A percentile compares a stretch with the other conserved stretches of the same genome.
Conservation (phyloP, 2,329 filamentous ascomycete species). For the Aspergillus fijiensis region DNA sequence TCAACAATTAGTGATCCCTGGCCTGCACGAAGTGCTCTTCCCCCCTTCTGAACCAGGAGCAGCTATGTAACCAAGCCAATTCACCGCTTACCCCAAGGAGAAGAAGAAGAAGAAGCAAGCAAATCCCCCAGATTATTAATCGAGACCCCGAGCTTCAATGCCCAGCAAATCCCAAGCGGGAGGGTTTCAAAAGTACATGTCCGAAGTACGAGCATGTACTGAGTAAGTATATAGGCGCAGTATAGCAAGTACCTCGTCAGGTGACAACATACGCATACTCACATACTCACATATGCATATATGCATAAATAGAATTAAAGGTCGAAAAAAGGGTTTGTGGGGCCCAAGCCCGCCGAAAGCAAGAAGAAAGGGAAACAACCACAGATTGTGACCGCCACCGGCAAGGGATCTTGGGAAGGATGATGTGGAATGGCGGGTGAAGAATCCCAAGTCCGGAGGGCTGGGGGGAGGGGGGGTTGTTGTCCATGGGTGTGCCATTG, state of each 20-base stretch:
- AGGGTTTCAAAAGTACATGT: background rate
- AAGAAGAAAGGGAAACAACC: background rate
- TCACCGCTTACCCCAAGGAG: too few relatives aligned
- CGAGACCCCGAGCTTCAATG: too few relatives aligned
- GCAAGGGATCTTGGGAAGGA: background rate
- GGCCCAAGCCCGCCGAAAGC: background rate
- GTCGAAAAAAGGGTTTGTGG: background rate
- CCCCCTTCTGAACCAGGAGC: too few relatives aligned
- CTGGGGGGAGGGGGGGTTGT: background rate
- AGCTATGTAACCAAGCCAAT: too few relatives aligned
- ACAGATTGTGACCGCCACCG: background rate
- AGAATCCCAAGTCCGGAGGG: background rate
- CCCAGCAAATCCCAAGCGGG: too few relatives aligned
- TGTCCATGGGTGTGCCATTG: too few relatives aligned
- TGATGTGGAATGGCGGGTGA: background rate
- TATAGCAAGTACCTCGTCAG: background rate
- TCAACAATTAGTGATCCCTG: too few relatives aligned
- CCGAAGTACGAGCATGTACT: background rate
- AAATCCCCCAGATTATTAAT: too few relatives aligned
- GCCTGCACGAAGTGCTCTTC: too few relatives aligned
- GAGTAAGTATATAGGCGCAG: too few relatives aligned
- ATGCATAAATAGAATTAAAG: background rate
- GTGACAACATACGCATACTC: background rate
- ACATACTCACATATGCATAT: background rate
- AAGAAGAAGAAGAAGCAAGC: too few relatives aligned